Percentiles rank a stretch among this genome's conserved stretches.
Conservation (phyloP, 306 rosid genomes). For the Luffa acutangula region DNA sequence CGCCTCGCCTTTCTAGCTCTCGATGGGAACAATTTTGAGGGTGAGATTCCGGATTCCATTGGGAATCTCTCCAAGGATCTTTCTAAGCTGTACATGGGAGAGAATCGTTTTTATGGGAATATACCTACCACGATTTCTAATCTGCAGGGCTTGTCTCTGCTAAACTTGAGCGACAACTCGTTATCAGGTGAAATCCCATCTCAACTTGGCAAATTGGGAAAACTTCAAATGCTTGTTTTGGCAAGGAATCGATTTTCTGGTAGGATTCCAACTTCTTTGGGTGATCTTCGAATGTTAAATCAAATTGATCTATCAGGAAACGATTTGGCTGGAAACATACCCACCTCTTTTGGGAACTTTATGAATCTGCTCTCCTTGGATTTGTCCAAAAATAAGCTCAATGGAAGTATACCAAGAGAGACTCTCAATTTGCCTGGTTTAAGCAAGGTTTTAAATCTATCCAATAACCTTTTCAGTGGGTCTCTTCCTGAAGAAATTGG, state of each 20-base stretch:
- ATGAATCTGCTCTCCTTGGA: slow-evolving; percentile 41
- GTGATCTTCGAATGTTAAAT: slow-evolving; percentile 40
- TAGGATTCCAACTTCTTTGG: slow-evolving; percentile 41
- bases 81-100: slow-evolving; percentile 46
- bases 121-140: slow-evolving; percentile 42
- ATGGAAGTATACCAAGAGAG: slow-evolving; percentile 49
- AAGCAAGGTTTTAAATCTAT: slow-evolving; percentile 41
- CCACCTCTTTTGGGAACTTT: slow-evolving; percentile 35
- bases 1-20: slow-evolving; percentile 34
- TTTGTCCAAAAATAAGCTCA: slow-evolving; percentile 50
- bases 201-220: slow-evolving; percentile 34
- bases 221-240: slow-evolving; percentile 28
- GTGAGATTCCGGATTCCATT: slow-evolving; percentile 48
- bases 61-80: slow-evolving; percentile 55
- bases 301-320: slow-evolving; percentile 47
- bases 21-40: slow-evolving; percentile 42
- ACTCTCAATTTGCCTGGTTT: slow-evolving; percentile 38
- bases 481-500: slow-evolving; percentile 45
- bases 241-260: slow-evolving; percentile 43
- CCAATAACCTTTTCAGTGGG: slow-evolving; percentile 49
- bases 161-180: slow-evolving; percentile 44
- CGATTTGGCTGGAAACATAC: slow-evolving; percentile 31
- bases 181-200: slow-evolving; percentile 52
- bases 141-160: slow-evolving; percentile 36
- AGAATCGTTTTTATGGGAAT: slow-evolving; percentile 43